Percentiles rank a stretch among this genome's conserved stretches.
phyloP scores from a whole-genome alignment of 2,329 filamentous ascomycete species.

The Cyphellophora attinorum region DNA sequence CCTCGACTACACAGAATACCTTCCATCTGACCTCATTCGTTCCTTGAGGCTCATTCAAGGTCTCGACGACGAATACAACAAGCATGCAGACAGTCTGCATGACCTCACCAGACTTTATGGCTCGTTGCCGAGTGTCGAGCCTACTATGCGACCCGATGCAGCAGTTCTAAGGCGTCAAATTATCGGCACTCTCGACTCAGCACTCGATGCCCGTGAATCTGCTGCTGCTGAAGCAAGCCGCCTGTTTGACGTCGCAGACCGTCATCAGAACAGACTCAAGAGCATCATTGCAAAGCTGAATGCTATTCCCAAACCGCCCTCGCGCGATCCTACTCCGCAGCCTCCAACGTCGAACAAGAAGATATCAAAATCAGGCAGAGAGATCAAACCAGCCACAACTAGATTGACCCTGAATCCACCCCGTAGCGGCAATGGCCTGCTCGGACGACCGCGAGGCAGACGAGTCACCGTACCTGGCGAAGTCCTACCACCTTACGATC shows the following conservation, averaged over 20 bases:
- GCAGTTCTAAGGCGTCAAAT: constrained; percentile 45
- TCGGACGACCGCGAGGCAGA: constrained; percentile 28
- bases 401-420: constrained; percentile 29
- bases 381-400: constrained; percentile 24
- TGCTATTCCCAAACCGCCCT: constrained; percentile 50
- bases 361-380: constrained; percentile 30
- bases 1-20: constrained; percentile 61
- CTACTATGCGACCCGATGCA: constrained; percentile 41
- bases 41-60: constrained; percentile 52
- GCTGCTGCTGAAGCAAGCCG: constrained; percentile 47
- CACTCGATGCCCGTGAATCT: constrained; percentile 46
- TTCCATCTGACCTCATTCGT: constrained; percentile 54
- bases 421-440: constrained; percentile 12
- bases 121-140: constrained; percentile 40
- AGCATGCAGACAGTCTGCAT: constrained; percentile 30
- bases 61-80: constrained; percentile 35
- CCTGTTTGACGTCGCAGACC: constrained; percentile 47
- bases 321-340: constrained; percentile 49
- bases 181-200: constrained; percentile 44
- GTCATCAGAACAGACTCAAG: constrained; percentile 47
- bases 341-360: constrained; percentile 26
- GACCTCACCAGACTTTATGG: constrained; percentile 34
- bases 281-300: constrained; percentile 54
- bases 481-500: constrained; percentile 28
- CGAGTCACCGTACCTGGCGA: constrained; percentile 25